phyloP scores from a whole-genome alignment of 345 rosid species.

The Brassica carinata region DNA sequence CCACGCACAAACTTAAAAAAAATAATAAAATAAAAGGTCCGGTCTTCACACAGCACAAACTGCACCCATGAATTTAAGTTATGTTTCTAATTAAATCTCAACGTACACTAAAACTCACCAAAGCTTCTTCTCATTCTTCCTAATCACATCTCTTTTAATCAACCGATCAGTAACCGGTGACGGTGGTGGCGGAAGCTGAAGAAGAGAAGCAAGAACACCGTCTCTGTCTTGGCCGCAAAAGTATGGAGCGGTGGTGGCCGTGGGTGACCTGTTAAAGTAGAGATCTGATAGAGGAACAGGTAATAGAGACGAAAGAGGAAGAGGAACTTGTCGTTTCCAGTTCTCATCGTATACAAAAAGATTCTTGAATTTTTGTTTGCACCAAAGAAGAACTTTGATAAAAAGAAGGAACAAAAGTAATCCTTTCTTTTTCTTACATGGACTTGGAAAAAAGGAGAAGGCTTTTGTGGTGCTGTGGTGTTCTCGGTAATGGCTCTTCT shows the following conservation, averaged over 20 bases:
- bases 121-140: conserved; percentile 27
- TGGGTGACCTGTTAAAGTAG: conserved; percentile 52
- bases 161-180: conserved; percentile 46
- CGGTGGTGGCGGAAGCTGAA: conserved; percentile 34
- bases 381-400: conserved; percentile 29
- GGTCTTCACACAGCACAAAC: conserved; percentile 32
- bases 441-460: conserved; percentile 18
- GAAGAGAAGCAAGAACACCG: conserved; percentile 20
- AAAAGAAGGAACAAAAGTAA: conserved; percentile 15
- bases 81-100: not conserved
- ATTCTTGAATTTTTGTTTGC: conserved; percentile 24
- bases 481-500: conserved; percentile 29
- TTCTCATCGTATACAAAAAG: conserved; percentile 21
- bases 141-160: conserved; percentile 13
- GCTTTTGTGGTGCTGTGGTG: conserved; percentile 39
- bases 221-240: conserved; percentile 54
- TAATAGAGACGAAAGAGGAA: conserved; percentile 74
- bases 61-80: conserved; percentile 43
- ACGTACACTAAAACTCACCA: conserved; percentile 42
- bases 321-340: conserved; percentile 77
- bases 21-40: conserved; percentile 6
- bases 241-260: conserved; percentile 28
- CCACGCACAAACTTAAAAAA: not conserved
- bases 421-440: conserved; percentile 1
- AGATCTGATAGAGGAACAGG: conserved; percentile 87